These are phyloP conservation scores for Claviceps digitariae DNA, from an alignment of 2,329 filamentous ascomycete species.

Conservation along the genomic window DNA sequence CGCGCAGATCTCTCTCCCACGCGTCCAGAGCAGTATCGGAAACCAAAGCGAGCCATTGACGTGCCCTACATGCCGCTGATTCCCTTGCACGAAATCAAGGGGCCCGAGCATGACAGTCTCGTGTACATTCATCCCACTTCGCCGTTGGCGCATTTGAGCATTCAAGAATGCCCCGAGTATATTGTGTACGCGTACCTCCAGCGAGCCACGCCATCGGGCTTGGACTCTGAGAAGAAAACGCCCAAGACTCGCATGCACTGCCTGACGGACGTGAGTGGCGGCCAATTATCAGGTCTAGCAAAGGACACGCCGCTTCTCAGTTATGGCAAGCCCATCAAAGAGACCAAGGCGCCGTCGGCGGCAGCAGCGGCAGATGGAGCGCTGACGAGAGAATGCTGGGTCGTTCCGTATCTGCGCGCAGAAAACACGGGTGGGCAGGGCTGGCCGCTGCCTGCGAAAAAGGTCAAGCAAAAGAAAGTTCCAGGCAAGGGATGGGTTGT, in stretches of 20 bases:
- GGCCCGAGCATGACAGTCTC: conserved; percentile 42
- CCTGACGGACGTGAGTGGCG: conserved; percentile 63
- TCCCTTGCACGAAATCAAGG: conserved; percentile 37
- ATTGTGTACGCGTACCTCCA: conserved; percentile 82
- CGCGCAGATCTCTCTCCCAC: conserved; percentile 73
- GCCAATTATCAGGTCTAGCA: conserved; percentile 64
- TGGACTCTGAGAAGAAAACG: conserved; percentile 36
- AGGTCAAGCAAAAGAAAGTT: conserved; percentile 67
- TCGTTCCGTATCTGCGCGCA: conserved; percentile 62
- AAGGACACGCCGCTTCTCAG: conserved; percentile 73
- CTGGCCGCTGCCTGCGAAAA: conserved; percentile 78
- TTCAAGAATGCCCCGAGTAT: conserved; percentile 70
- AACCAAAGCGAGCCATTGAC: conserved; percentile 75
- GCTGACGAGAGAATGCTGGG: conserved; percentile 60
- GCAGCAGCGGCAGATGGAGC: conserved; percentile 17
- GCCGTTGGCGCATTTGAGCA: conserved; percentile 55
- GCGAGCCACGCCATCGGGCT: conserved; percentile 40
- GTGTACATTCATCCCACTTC: conserved; percentile 86
- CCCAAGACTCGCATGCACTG: conserved; percentile 79
- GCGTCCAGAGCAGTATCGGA: conserved; percentile 52
- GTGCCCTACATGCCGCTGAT: conserved; percentile 83
- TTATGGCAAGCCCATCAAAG: conserved; percentile 85
- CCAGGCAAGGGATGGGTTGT: conserved; percentile 62
- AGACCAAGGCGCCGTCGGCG: conserved; percentile 39
- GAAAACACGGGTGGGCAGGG: conserved; percentile 54